Base-by-base conservation (phyloP, 441 rosid species). In the Erysimum cheiri region DNA sequence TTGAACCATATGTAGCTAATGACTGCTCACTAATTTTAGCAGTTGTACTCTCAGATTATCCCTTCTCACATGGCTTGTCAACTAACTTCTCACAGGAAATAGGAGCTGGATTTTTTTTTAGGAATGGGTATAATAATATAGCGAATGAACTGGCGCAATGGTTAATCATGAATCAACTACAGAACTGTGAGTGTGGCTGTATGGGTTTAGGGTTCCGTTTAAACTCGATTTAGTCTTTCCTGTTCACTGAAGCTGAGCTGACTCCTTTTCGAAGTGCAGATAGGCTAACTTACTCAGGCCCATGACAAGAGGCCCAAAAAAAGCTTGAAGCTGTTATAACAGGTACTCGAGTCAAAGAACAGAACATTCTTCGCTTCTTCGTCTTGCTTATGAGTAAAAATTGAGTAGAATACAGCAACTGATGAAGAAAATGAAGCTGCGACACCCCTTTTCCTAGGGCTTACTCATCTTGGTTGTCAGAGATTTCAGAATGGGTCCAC, bases 391-490 rank as follows among this genome's bases (percentile, higher is more conserved):
- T 19, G 53, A 19, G 29, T 48, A 10, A 48, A 8, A 40, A 13
- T 4, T 5, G 46, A 40, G 15, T 40, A 4, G 5, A 40, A 40
- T 5, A 8, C 46, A 40, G 5, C 0, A 40, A 35, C 10, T 35
- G 9, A 8, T 6, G 9, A 7, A 33, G 7, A 33, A 33, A 37
- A 15, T 33, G 37, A 52, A 19, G 22, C 24, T 22, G 24, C 24
- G 8, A 49, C 8, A 22, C 22, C 28, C 64, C 39, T 72, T 53
- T 33, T 87, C 93, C 26, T 89, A 88, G 12, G 86, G 43, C 81
- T 83, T 85, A 80, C 76, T 79, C 89, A 87, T 85, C 72, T 87
- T 81, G 39, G 75, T 76, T 52, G 73, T 78, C 67, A 63, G 78
- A 11, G 83, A 73, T 72, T 85, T 80, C 13, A 47, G 49, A 10